phyloP scores from a whole-genome alignment of 2,329 filamentous ascomycete species.

The Apiospora rasikravindrae region DNA sequence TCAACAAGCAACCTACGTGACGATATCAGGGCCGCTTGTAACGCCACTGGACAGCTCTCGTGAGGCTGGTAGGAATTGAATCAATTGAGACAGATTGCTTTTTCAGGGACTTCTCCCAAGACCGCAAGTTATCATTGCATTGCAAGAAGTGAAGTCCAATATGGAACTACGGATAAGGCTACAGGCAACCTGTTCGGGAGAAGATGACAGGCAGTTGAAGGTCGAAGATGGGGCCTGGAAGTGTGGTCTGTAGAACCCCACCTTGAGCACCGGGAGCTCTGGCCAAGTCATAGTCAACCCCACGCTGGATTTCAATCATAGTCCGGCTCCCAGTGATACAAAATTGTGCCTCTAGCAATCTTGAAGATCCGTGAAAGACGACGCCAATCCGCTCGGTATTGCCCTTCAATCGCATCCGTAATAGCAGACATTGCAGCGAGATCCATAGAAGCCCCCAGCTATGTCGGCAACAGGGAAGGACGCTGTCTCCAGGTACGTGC shows the following conservation, averaged over 20 bases:
- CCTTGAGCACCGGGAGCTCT: slow-evolving; percentile 2
- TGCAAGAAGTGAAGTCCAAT: no score
- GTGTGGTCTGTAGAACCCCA: background rate
- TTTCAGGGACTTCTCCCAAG: no score
- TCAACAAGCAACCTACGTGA: background rate
- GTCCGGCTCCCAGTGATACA: background rate
- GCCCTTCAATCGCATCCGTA: background rate
- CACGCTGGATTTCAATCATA: background rate
- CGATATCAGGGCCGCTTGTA: background rate
- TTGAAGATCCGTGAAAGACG: background rate
- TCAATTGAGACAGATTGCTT: background rate
- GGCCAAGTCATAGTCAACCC: slow-evolving; percentile 14
- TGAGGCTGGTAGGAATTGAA: background rate
- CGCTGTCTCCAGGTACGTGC: slow-evolving; percentile 17
- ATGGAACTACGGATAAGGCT: no score
- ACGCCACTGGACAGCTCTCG: background rate
- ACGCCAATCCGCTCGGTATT: background rate
- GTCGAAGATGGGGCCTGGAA: background rate
- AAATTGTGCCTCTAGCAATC: slow-evolving; percentile 15
- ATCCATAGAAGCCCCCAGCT: no score
- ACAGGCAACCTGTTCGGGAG: no score
- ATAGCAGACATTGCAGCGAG: background rate
- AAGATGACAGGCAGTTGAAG: background rate
- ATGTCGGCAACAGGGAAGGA: slow-evolving; percentile 20
- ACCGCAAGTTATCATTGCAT: background rate